phyloP scores from a whole-genome alignment of 1,139 yeast genomes.

The Zygoascus hellenicus region DNA sequence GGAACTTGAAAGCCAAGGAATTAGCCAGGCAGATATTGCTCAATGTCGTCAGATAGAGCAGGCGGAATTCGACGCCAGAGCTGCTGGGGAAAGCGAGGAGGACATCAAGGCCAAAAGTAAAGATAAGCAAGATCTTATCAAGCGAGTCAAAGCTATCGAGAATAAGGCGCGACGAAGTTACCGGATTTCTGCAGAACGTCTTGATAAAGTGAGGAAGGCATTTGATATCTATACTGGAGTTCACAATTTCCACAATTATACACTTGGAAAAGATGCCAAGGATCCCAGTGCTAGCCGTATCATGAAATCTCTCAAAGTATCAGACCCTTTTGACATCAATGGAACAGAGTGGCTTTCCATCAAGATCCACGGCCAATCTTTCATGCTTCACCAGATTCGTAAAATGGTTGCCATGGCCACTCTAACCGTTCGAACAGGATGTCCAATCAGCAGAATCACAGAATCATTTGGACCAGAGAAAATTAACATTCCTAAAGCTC shows the following conservation, averaged over 20 bases:
- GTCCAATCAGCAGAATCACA: slow-evolving; percentile 68
- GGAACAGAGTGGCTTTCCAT: slow-evolving; percentile 96
- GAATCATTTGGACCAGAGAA: slow-evolving; percentile 71
- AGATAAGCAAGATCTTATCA: slow-evolving; percentile 35
- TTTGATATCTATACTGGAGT: slow-evolving; percentile 75
- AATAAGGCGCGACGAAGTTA: slow-evolving; percentile 62
- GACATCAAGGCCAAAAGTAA: slow-evolving; percentile 33
- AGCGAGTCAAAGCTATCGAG: slow-evolving; percentile 59
- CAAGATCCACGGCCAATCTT: slow-evolving; percentile 96
- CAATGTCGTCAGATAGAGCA: slow-evolving; percentile 29
- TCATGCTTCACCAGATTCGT: slow-evolving; percentile 96
- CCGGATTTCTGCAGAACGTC: slow-evolving; percentile 56
- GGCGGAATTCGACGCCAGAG: slow-evolving; percentile 15
- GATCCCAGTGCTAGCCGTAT: slow-evolving; percentile 81
- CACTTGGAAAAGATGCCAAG: slow-evolving; percentile 78
- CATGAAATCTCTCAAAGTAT: slow-evolving; percentile 72
- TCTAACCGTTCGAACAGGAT: slow-evolving; percentile 75
- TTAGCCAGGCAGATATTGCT: slow-evolving; percentile 33
- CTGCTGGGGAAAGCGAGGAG: slow-evolving; percentile 15
- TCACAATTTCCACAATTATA: slow-evolving; percentile 93
- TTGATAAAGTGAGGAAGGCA: slow-evolving; percentile 58
- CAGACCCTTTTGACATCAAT: slow-evolving; percentile 89
- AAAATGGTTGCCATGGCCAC: slow-evolving; percentile 98
- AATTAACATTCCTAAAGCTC: slow-evolving; percentile 94
- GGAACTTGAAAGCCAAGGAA: slow-evolving; percentile 28